Conservation (phyloP, 2,329 filamentous ascomycete species). For the Neonectria neomacrospora region DNA sequence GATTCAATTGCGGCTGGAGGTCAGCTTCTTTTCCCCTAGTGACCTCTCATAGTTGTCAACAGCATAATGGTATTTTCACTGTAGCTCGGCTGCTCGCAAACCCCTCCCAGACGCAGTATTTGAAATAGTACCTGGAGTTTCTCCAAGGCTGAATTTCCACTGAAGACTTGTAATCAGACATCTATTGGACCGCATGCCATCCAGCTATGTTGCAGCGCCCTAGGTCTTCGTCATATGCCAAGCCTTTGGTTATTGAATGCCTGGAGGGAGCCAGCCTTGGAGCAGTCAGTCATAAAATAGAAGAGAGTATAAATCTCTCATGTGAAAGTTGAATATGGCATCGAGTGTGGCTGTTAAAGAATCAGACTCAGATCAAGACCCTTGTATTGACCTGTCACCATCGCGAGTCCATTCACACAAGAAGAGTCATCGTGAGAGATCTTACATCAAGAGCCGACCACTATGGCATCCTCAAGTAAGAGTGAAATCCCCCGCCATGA, state of each 20-base stretch:
- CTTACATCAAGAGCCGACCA: neutral
- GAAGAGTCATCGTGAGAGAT: rapidly evolving
- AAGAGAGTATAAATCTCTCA: neutral
- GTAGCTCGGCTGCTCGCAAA: neutral
- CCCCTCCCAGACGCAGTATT: neutral
- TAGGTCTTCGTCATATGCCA: neutral
- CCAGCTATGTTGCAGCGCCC: neutral
- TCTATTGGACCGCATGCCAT: neutral
- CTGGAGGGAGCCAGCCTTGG: neutral
- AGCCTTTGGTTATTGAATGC: neutral
- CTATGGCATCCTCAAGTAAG: neutral
- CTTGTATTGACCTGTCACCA: too few species aligned
- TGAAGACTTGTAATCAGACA: neutral
- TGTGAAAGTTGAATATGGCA: neutral
- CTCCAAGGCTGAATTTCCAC: neutral
- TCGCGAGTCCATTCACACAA: too few species aligned
- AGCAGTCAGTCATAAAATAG: too few species aligned
- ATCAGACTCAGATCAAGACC: neutral
- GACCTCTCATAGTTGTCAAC: neutral
- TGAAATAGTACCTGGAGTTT: neutral
- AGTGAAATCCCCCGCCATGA: rapidly evolving
- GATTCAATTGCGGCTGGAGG: neutral
- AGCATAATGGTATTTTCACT: too few species aligned
- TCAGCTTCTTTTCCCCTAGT: neutral
- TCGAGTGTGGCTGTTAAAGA: neutral